These are phyloP conservation scores for Polysphondylium violaceum DNA, from an alignment of 78 protist genomes.

Conservation along the genomic window DNA sequence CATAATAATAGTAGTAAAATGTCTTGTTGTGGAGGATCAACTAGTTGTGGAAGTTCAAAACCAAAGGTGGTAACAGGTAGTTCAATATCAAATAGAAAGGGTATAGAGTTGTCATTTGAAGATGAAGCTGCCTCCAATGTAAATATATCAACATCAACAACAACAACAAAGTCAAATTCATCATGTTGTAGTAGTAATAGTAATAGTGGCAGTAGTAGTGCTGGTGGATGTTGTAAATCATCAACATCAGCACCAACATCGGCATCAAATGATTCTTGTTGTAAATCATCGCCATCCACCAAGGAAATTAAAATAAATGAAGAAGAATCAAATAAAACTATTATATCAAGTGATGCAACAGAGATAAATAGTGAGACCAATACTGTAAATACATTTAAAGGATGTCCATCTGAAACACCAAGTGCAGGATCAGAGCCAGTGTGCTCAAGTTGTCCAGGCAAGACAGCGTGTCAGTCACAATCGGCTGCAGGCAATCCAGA, in stretches of 20 bases:
- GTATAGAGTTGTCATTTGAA: neutral
- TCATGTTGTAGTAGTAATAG: neutral
- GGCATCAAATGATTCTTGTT: neutral
- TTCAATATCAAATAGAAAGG: constrained; percentile 5
- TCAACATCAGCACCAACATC: constrained; percentile 6
- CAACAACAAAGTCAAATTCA: constrained; percentile 20
- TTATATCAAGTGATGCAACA: constrained; percentile 51
- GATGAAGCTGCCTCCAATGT: neutral
- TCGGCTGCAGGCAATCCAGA: constrained; percentile 37
- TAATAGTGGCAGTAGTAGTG: neutral
- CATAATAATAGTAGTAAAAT: neutral
- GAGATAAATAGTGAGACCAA: constrained; percentile 26
- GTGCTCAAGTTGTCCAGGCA: constrained; percentile 96
- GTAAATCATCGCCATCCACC: neutral
- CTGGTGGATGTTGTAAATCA: constrained; percentile 30
- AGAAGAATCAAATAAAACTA: neutral
- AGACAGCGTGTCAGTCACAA: constrained; percentile 86
- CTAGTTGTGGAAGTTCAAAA: neutral
- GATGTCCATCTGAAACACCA: constrained; percentile 68
- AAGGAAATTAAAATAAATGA: neutral
- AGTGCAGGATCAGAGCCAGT: constrained; percentile 89
- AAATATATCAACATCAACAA: neutral
- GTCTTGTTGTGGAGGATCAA: constrained; percentile 22
- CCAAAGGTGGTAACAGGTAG: neutral
- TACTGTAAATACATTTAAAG: constrained; percentile 23